Evolutionary conservation across 1,284 basidiomycete genomes (phyloP), one percentile per base, ranked within the genome.

Genomic region (Puccinia coronata): DNA sequence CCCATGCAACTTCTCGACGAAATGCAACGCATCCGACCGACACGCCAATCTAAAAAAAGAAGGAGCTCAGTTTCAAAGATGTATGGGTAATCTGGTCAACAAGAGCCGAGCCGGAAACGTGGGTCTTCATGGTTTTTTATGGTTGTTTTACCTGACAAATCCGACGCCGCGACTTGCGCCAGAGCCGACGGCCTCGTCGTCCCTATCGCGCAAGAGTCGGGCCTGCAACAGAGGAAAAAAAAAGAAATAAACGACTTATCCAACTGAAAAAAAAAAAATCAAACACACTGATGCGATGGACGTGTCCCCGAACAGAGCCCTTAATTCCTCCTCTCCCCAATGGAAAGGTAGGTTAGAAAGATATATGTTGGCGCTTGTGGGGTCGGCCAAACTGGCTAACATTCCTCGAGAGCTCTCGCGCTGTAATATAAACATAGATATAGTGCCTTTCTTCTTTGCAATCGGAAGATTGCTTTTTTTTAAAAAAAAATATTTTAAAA

Each of bases 351-450:
- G 69, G 63, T 78, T 78, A 16, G 75, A 78, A 9, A 78, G 51
- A 41, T 78, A 78, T 9, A 78, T 51, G 25, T 78, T 78, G n/a
- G 75, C 75, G 28, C 75, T 78, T 25, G 75, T 53, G 2, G 75
- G 75, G 34, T 78, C 75, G 23, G 75, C 75, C 25, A 78, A 36
- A 69, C 61, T 67, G 31, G 75, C 63, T 23, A 78, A 49, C 75
- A 67, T 78, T 4, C 63, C 75, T 67, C 75, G 51, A 31, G 75
- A 78, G 53, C 55, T 78, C 39, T 78, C 75, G n/a, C 75, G 63
- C 75, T 78, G 55, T n/a, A n/a, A n/a, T n/a, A n/a, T n/a, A n/a
- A n/a, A n/a, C n/a, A n/a, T n/a, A n/a, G n/a, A n/a, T n/a, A n/a
- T n/a, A n/a, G n/a, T n/a, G n/a, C n/a, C n/a, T n/a, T n/a, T n/a